Evolutionary conservation across 257 asterid species (phyloP).

Genomic region (Anisodus tanguticus): DNA sequence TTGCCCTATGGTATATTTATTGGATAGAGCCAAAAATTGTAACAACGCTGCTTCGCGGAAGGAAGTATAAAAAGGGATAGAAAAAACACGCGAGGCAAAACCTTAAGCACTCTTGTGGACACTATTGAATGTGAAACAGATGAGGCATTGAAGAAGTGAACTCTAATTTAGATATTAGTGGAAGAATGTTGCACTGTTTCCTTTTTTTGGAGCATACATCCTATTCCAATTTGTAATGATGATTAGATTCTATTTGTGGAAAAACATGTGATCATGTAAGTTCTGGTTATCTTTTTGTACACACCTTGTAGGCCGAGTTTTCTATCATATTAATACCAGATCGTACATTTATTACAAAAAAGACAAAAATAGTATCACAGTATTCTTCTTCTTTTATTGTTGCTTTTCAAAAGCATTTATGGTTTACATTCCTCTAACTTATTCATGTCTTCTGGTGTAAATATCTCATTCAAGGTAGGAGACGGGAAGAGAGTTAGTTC

Average conservation of each 20-base stretch:
- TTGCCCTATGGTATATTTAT: background rate
- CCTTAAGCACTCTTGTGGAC: constrained; percentile 10
- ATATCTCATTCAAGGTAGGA: too few relatives aligned
- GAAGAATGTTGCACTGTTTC: background rate
- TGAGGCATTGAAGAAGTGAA: background rate
- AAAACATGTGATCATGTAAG: background rate
- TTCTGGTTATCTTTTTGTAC: background rate
- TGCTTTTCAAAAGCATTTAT: background rate
- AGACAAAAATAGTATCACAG: background rate
- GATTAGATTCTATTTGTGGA: background rate
- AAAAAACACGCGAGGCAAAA: background rate
- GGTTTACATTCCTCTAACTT: constrained; percentile 3
- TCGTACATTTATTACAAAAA: background rate
- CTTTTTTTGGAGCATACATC: background rate
- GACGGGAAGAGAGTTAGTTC: too few relatives aligned
- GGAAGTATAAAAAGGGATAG: constrained; percentile 20
- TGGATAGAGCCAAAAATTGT: background rate
- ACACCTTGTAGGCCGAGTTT: background rate
- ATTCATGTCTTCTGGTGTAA: background rate
- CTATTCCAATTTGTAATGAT: constrained; percentile 9
- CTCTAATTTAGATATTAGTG: background rate
- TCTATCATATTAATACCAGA: background rate
- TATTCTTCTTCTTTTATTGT: constrained; percentile 13
- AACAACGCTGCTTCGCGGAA: background rate
- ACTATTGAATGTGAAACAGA: background rate